These are phyloP conservation scores for Malania oleifera DNA, from an alignment of 164 flowering plant genomes.

Conservation along the genomic window DNA sequence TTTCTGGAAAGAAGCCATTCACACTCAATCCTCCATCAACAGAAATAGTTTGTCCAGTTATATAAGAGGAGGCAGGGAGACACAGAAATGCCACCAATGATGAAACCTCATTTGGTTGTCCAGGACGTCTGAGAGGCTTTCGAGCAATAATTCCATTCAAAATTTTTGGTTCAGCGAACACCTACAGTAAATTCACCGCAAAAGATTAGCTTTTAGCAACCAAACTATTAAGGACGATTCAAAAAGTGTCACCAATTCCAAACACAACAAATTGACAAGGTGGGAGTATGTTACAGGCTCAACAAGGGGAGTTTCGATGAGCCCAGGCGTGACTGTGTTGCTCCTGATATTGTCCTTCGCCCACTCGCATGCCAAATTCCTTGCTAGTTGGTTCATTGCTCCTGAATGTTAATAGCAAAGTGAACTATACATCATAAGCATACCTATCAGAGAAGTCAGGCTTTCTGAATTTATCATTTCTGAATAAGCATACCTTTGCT, in stretches of 20 bases:
- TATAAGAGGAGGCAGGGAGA: slow-evolving; percentile 17
- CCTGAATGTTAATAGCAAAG: too few relatives aligned
- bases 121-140: slow-evolving; percentile 10
- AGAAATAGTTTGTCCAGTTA: slow-evolving; percentile 17
- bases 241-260: background rate
- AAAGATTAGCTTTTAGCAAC: background rate
- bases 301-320: slow-evolving; percentile 19
- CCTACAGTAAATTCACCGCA: slow-evolving; percentile 1
- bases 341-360: slow-evolving; percentile 30
- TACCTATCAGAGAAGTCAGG: too few relatives aligned
- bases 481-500: too few relatives aligned
- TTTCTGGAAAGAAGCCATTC: slow-evolving; percentile 38
- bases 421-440: too few relatives aligned
- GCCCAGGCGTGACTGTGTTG: slow-evolving; percentile 32
- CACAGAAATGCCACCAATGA: slow-evolving; percentile 21
- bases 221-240: background rate
- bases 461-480: too few relatives aligned
- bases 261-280: background rate
- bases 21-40: slow-evolving; percentile 28
- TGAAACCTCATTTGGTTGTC: slow-evolving; percentile 18
- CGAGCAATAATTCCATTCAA: background rate
- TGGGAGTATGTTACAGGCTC: slow-evolving; percentile 10
- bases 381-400: slow-evolving; percentile 21
- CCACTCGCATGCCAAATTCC: slow-evolving; percentile 38
- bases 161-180: slow-evolving; percentile 12